Base-by-base conservation (phyloP, 2,329 filamentous ascomycete species). In the Colletotrichum destructivum region DNA sequence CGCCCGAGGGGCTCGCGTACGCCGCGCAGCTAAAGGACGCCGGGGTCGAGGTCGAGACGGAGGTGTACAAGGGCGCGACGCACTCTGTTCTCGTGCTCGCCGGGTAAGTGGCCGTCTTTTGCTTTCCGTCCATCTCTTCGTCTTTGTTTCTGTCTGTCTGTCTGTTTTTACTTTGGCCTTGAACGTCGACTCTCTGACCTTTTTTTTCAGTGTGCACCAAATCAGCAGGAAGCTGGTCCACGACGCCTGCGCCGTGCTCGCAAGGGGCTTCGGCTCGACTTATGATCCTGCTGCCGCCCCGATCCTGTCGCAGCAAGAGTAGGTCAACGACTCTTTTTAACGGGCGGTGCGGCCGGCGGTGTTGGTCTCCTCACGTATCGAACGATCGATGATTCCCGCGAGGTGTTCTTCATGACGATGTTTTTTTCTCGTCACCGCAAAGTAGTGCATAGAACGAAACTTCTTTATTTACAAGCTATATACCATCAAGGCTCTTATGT, bases 1-100 rank as follows among this genome's bases (percentile, higher is more conserved):
- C 79, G 12, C 76, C 78, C 0, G 81, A 82, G 69, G 80, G 77
- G 0, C 46, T 78, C 13, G 57, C 65, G 12, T 81, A 80, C 61
- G 77, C 78, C 0, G 74, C 78, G 15, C 75, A 76, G 44, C 60
- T 82, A 31, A 75, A 26, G 0, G 52, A 35, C 18, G 62, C 44
- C 0, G 62, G 62, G 26, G 66, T 69, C 18, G 52, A 69, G 16
- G 66, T 69, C 2, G 51, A 52, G 23, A 54, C 52, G 3, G 21
- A 26, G 49, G 62, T 69, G 26, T 69, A 69, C 35, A n/a, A 54
- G 62, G 66, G 66, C 18, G 66, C 62, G 21, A 69, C 66, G 6
- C 66, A 69, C 26, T 69, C 52, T 11, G 66, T 69, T 4, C 62
- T 69, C n/a, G 52, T 69, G 31, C 66, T 69, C 35, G 35, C 66